Conservation (phyloP, 441 rosid species). For the Syzygium malaccense region DNA sequence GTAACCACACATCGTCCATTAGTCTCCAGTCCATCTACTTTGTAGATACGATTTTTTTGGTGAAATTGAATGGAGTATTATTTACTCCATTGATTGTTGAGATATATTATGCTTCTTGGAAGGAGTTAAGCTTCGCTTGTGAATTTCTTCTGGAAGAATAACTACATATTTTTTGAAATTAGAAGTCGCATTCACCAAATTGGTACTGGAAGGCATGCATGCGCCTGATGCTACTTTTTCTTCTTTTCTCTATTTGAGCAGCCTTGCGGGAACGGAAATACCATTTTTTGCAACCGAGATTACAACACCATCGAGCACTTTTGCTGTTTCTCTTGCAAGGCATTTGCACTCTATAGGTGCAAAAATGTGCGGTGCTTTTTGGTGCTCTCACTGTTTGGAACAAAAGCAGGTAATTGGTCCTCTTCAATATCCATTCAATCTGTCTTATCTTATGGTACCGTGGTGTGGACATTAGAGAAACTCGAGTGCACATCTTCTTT, state of each 20-base stretch:
- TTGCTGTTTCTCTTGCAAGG: constrained; percentile 65
- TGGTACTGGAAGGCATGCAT: background rate
- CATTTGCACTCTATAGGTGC: constrained; percentile 74
- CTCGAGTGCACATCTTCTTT: background rate
- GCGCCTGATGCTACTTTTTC: background rate
- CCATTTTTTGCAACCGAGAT: constrained; percentile 58
- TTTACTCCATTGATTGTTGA: background rate
- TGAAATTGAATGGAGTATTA: background rate
- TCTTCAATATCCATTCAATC: background rate
- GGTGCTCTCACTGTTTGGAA: constrained; percentile 97
- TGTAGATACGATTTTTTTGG: background rate
- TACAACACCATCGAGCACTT: constrained; percentile 61
- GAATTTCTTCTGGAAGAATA: background rate
- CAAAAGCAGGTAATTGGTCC: constrained; percentile 67
- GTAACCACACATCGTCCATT: constrained; percentile 22
- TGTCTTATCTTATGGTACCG: background rate
- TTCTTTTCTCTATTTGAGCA: constrained; percentile 15
- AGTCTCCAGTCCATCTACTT: background rate
- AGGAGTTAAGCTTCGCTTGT: background rate
- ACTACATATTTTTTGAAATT: background rate
- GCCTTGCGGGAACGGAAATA: constrained; percentile 41
- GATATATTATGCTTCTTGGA: background rate
- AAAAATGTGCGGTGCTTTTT: constrained; percentile 92
- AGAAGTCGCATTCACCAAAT: background rate
- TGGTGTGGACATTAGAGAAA: background rate